phyloP scores from a whole-genome alignment of 2,329 filamentous ascomycete genomes.

The Ambrosiella xylebori region DNA sequence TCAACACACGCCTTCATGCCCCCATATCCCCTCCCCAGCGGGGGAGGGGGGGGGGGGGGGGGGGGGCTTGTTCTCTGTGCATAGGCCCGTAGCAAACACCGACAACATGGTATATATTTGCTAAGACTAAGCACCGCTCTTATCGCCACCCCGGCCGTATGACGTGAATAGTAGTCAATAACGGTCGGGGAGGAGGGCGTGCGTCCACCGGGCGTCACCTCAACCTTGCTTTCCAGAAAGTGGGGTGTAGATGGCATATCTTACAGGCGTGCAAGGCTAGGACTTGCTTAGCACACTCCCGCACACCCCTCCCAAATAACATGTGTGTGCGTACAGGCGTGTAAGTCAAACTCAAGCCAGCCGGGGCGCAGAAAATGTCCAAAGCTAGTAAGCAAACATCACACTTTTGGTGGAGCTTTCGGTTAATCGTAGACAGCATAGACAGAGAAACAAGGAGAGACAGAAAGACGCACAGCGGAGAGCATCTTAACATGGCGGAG shows the following conservation, averaged over 20 bases:
- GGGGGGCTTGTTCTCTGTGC: background rate
- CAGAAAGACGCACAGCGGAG: background rate
- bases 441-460: background rate
- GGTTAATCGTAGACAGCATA: background rate
- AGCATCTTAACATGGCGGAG: background rate
- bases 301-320: background rate
- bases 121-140: background rate
- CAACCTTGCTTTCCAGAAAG: background rate
- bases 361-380: background rate
- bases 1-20: background rate
- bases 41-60: no score
- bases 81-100: background rate
- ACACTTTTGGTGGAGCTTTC: no score
- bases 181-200: background rate
- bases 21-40: background rate
- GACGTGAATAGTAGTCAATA: background rate
- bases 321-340: background rate
- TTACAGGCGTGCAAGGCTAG: background rate
- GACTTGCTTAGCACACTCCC: background rate
- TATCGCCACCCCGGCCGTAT: background rate
- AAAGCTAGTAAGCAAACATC: background rate
- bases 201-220: background rate
- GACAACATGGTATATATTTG: background rate
- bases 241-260: background rate
- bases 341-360: background rate